A percentile compares a stretch with the other conserved stretches of the same genome.
phyloP scores from a whole-genome alignment of 345 rosid genomes.

The Tarenaya hassleriana region DNA sequence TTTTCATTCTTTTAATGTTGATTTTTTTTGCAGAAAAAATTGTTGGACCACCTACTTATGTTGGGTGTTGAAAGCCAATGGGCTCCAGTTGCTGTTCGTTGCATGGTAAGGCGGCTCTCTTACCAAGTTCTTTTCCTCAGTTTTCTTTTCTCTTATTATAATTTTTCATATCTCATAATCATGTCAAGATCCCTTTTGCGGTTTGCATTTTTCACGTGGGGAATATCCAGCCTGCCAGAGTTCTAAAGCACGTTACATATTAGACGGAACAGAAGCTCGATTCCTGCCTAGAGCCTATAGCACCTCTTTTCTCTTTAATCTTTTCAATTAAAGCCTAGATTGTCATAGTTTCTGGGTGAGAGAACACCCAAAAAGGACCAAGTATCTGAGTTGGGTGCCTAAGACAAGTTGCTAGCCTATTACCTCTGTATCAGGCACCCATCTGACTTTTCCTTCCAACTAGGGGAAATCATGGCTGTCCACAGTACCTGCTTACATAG shows the following conservation, averaged over 20 bases:
- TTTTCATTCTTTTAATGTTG: constrained; percentile 24
- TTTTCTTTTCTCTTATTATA: constrained; percentile 8
- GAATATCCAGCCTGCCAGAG: background rate
- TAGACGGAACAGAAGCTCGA: no score
- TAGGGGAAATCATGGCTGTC: no score
- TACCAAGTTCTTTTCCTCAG: background rate
- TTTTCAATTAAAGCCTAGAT: no score
- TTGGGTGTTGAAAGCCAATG: constrained; percentile 94
- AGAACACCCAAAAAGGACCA: no score
- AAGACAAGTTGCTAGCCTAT: no score
- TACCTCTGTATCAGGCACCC: no score
- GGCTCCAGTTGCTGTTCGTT: constrained; percentile 88
- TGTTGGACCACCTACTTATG: constrained; percentile 75
- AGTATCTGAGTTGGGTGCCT: no score
- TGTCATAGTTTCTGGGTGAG: no score
- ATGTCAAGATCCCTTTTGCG: background rate
- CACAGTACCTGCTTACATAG: background rate
- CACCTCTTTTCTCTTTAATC: no score
- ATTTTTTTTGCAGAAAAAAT: constrained; percentile 51
- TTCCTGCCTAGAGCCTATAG: no score
- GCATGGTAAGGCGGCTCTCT: constrained; percentile 48
- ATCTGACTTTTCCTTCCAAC: no score
- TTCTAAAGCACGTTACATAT: no score
- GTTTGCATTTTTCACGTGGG: background rate
- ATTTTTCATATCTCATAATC: background rate